Evolutionary conservation across 352 stramenopile genomes (phyloP), one percentile per base, ranked within the genome.

Genomic region (Phytophthora boehmeriae): DNA sequence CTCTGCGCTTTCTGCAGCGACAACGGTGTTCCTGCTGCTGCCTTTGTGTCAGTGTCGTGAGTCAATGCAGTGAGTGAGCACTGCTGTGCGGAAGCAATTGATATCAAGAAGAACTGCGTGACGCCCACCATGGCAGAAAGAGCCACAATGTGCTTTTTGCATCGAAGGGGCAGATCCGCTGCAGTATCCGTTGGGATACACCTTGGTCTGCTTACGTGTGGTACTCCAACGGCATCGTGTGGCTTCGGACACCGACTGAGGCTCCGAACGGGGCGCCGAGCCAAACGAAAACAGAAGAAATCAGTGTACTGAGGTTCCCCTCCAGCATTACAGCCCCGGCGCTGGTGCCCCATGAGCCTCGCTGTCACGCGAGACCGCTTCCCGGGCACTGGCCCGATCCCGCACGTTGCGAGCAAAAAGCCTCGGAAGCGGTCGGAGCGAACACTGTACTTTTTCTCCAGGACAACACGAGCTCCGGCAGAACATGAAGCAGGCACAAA

Each of bases 251-350:
- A 30, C 25, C 25, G 25, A 30, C 25, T 3, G 25, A 30, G 25
- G 25, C 25, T 30, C 27, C 8, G 30, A 47, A 20, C n/a, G 22
- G 13, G 17, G 27, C 19, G 17, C 39, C 4, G 38, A 56, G 50
- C 59, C 53, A 66, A 69, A 54, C 28, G 59, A 66, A 67, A 16
- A 58, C 50, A 30, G 57, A 69, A 70, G 43, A 69, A 66, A 66
- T 59, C 54, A 69, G 44, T n/a, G n/a, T 53, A 34, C 25, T 30
- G 54, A 16, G 42, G 48, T 62, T 55, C 59, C n/a, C n/a, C n/a
- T n/a, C n/a, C n/a, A n/a, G n/a, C n/a, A 47, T 54, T 19, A 54
- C 30, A 51, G 39, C 58, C 20, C 23, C 17, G 36, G 34, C 34
- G 10, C 34, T 17, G 10, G 34, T 39, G 9, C 10, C 34, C 14